phyloP scores from a whole-genome alignment of 106 monocot genomes.

The Dactylorhiza incarnata region DNA sequence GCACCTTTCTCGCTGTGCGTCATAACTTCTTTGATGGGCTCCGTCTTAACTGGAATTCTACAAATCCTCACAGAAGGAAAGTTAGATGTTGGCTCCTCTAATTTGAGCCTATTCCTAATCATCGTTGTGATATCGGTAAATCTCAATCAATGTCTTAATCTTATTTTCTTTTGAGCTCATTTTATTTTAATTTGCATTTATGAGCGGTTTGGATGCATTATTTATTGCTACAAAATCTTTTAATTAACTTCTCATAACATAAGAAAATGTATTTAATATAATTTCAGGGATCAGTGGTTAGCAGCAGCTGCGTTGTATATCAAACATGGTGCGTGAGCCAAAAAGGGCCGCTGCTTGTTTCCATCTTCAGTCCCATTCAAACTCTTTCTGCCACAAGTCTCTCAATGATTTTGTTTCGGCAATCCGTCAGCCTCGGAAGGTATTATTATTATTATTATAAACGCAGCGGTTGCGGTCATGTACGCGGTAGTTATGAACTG shows the following conservation, averaged over 20 bases:
- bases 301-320: conserved; percentile 10
- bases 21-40: conserved; percentile 28
- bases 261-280: neutral
- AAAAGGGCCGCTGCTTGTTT: conserved; percentile 38
- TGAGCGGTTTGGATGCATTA: too few relatives aligned
- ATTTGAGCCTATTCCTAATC: conserved; percentile 15
- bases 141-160: neutral
- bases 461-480: too few relatives aligned
- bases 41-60: conserved; percentile 30
- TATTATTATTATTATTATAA: neutral
- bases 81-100: conserved; percentile 23
- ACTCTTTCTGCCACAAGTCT: conserved; percentile 30
- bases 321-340: conserved; percentile 37
- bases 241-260: neutral
- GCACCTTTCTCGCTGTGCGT: conserved; percentile 54
- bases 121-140: conserved; percentile 34
- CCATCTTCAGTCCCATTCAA: conserved; percentile 39
- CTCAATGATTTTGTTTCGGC: conserved; percentile 24
- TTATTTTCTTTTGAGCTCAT: neutral
- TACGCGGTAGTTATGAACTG: too few relatives aligned
- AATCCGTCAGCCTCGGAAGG: conserved; percentile 28
- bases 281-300: conserved; percentile 20
- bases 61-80: conserved; percentile 36
- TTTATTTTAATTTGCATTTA: neutral
- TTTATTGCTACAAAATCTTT: too few relatives aligned